A percentile compares a stretch with the other conserved stretches of the same genome.
Evolutionary conservation across 768 basidiomycete species (phyloP).

Genomic region (Mycena venus): DNA sequence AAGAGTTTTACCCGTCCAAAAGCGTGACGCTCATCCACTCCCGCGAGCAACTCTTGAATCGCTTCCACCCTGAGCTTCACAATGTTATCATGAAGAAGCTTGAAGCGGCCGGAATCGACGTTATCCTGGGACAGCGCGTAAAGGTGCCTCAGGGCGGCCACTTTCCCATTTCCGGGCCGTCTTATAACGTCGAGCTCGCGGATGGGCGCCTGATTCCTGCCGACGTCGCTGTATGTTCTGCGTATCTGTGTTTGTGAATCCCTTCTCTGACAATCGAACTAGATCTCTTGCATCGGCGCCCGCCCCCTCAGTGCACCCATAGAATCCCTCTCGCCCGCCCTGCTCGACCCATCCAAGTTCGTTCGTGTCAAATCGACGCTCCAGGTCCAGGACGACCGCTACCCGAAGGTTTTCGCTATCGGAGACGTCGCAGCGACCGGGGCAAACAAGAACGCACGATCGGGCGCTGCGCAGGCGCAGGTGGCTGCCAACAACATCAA

Average conservation of each 20-base stretch:
- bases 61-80: constrained; percentile 56
- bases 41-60: constrained; percentile 56
- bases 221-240: constrained; percentile 53
- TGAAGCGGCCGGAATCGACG: constrained; percentile 50
- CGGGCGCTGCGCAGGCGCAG: constrained; percentile 53
- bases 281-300: constrained; percentile 49
- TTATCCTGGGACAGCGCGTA: constrained; percentile 55
- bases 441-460: constrained; percentile 60
- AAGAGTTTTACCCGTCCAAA: constrained; percentile 55
- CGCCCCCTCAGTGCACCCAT: constrained; percentile 42
- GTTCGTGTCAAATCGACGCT: constrained; percentile 42
- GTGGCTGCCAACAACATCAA: constrained; percentile 57
- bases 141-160: constrained; percentile 40
- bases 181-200: constrained; percentile 47
- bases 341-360: constrained; percentile 23
- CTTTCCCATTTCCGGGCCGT: constrained; percentile 44
- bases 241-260: neutral
- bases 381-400: constrained; percentile 40
- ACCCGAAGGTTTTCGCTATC: constrained; percentile 58
- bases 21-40: constrained; percentile 63
- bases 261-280: neutral
- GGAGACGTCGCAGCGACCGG: constrained; percentile 65
- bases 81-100: constrained; percentile 43
- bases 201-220: constrained; percentile 55
- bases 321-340: constrained; percentile 35